Evolutionary conservation across 2,329 filamentous ascomycete genomes (phyloP).

Genomic region (Calonectria pseudoreteaudii): DNA sequence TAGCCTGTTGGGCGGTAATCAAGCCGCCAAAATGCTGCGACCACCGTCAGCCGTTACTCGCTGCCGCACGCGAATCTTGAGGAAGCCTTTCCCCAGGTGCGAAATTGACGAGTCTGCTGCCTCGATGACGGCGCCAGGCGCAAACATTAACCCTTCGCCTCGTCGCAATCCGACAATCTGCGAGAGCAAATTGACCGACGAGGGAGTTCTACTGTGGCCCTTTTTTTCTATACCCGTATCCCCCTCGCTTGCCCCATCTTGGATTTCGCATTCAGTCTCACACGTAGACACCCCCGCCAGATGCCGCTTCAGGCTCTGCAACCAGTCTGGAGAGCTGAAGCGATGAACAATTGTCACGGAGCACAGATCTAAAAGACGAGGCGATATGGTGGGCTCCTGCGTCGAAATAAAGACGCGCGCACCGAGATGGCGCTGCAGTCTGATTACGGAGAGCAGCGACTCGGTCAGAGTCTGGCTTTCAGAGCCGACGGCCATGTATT

Average conservation of each 20-base stretch:
- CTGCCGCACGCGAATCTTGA: constrained; percentile 55
- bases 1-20: not conserved
- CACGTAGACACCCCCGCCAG: constrained; percentile 54
- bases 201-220: not conserved
- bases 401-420: constrained; percentile 78
- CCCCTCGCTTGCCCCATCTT: not conserved
- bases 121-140: constrained; percentile 55
- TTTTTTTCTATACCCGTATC: not conserved
- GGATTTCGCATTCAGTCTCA: not conserved
- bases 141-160: constrained; percentile 61
- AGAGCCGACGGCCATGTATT: constrained; percentile 71
- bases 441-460: constrained; percentile 71
- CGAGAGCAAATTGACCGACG: constrained; percentile 50
- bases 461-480: constrained; percentile 71
- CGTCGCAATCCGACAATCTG: constrained; percentile 56
- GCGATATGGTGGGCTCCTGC: constrained; percentile 80
- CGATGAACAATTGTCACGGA: constrained; percentile 79
- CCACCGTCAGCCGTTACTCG: constrained; percentile 60
- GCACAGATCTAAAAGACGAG: constrained; percentile 76
- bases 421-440: constrained; percentile 77
- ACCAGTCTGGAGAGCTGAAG: constrained; percentile 76
- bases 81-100: constrained; percentile 51
- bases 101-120: constrained; percentile 1
- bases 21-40: constrained; percentile 56
- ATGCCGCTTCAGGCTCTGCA: constrained; percentile 55